Conservation (phyloP, 73 alveolate genomes). For the Stentor roeselii region DNA sequence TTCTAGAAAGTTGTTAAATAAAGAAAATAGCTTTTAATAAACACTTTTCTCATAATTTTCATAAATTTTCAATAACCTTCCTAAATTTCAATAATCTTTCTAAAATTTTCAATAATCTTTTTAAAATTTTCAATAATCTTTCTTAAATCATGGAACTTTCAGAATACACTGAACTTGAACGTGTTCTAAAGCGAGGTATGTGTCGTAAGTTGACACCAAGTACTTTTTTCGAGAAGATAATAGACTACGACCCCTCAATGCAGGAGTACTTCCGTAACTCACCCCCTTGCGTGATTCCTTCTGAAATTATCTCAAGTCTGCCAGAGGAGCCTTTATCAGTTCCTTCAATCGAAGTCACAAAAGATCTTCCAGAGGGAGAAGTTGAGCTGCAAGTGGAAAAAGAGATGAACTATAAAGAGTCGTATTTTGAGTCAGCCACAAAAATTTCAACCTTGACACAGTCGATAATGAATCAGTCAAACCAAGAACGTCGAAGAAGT, state of each 20-base stretch:
- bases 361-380: not conserved
- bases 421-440: not conserved
- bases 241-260: not conserved
- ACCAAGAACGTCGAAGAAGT: not conserved
- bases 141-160: constrained; percentile 1
- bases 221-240: not conserved
- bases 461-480: not conserved
- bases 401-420: not conserved
- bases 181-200: not conserved
- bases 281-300: not conserved
- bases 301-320: not conserved
- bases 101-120: too few species aligned
- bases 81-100: too few species aligned
- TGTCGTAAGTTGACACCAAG: not conserved
- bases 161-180: not conserved
- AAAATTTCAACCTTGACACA: not conserved
- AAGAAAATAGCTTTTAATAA: too few species aligned
- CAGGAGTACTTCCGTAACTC: not conserved
- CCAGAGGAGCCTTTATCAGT: not conserved
- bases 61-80: too few species aligned
- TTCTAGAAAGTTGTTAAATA: too few species aligned
- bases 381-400: not conserved
- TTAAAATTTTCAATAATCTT: too few species aligned
- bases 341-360: not conserved
- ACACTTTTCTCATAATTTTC: too few species aligned